These are phyloP conservation scores for Agapanthus africanus DNA, from an alignment of 106 monocot genomes.

Conservation along the genomic window DNA sequence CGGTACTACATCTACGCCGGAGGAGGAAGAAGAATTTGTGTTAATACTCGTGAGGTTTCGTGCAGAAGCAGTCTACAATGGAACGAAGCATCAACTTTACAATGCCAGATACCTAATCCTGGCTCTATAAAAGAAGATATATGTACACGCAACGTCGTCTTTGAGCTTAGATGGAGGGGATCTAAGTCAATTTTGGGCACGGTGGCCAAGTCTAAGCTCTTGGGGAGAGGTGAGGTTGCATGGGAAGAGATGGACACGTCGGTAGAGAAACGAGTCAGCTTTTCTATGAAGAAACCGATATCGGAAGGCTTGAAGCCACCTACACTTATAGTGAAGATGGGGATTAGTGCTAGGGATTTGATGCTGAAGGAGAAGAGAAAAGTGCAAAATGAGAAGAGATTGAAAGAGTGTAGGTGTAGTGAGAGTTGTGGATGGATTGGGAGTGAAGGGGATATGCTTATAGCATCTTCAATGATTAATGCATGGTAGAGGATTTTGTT, in stretches of 20 bases:
- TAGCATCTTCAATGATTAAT: not conserved
- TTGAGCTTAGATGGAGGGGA: not conserved
- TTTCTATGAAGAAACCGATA: not conserved
- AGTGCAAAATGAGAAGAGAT: not conserved
- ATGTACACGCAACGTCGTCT: not conserved
- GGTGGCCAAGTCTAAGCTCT: not conserved
- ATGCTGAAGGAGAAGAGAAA: not conserved
- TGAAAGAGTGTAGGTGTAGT: not conserved
- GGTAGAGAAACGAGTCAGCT: not conserved
- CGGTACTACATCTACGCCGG: not conserved
- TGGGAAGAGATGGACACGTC: not conserved
- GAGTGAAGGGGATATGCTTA: not conserved
- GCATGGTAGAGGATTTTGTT: too few relatives aligned
- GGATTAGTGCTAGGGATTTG: not conserved
- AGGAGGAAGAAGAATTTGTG: not conserved
- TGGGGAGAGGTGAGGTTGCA: not conserved
- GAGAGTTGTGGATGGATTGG: slow-evolving; percentile 4
- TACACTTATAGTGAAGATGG: not conserved
- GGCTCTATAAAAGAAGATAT: not conserved
- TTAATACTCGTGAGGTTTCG: not conserved
- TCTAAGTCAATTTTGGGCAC: not conserved
- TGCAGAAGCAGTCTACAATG: not conserved
- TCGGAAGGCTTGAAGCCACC: not conserved
- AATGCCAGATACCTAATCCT: not conserved
- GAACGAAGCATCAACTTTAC: not conserved